Percentiles rank a stretch among this genome's conserved stretches.
These are phyloP conservation scores for Candida orba DNA, from an alignment of 805 yeast genomes.

Conservation along the genomic window DNA sequence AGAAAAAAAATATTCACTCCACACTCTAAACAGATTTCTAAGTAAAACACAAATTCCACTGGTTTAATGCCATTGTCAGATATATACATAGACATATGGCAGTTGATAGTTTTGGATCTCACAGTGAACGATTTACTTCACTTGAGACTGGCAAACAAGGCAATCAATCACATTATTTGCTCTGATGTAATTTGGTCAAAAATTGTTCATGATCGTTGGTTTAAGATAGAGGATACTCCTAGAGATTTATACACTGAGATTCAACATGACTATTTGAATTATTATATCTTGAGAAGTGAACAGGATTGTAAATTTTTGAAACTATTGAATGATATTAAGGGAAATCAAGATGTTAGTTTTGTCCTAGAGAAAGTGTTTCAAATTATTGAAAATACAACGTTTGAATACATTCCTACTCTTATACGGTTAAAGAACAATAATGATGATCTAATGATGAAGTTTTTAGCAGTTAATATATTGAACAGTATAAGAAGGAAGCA, in stretches of 20 bases:
- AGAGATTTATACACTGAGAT: neutral
- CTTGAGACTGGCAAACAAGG: conserved; percentile 6
- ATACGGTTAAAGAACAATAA: conserved; percentile 5
- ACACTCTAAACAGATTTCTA: no score
- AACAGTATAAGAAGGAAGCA: conserved; percentile 7
- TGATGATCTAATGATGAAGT: conserved; percentile 9
- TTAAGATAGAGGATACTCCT: conserved; percentile 8
- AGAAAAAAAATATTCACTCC: neutral
- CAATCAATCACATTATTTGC: conserved; percentile 1
- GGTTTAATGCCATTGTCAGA: conserved; percentile 6
- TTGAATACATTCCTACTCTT: conserved; percentile 10
- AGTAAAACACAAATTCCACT: neutral
- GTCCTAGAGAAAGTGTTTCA: conserved; percentile 7
- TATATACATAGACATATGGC: conserved; percentile 18
- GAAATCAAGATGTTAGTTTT: neutral
- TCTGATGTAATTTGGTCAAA: conserved; percentile 14
- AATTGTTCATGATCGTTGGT: conserved; percentile 11
- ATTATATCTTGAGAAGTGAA: conserved; percentile 6
- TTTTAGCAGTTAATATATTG: conserved; percentile 7
- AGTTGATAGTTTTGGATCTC: conserved; percentile 1
- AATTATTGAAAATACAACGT: conserved; percentile 2
- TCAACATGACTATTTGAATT: neutral
- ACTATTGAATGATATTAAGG: neutral
- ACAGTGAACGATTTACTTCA: conserved; percentile 9
- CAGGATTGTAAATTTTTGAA: conserved; percentile 1